Percentiles rank a stretch among this genome's conserved stretches.
Conservation (phyloP, 2,329 filamentous ascomycete species). For the Fusarium pininemorale region DNA sequence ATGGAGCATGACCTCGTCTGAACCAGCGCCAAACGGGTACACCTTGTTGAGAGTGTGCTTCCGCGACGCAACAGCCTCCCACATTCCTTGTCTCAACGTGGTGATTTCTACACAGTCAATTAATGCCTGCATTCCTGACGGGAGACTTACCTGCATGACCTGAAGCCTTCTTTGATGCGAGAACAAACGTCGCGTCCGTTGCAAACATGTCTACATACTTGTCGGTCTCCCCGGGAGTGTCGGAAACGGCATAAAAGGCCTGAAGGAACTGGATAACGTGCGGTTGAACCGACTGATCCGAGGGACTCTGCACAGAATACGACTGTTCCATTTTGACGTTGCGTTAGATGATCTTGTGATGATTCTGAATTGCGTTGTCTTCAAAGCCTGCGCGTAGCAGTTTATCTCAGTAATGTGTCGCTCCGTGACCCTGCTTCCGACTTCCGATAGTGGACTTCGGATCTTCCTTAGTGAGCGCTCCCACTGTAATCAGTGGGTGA, state of each 20-base stretch:
- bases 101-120: slow-evolving; percentile 25
- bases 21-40: slow-evolving; percentile 16
- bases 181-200: slow-evolving; percentile 18
- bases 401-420: neutral
- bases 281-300: slow-evolving; percentile 19
- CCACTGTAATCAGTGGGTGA: neutral
- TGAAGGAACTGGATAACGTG: slow-evolving; percentile 24
- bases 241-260: slow-evolving; percentile 20
- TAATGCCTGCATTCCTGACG: rapidly evolving
- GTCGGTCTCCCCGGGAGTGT: slow-evolving; percentile 25
- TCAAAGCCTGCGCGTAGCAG: neutral
- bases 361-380: neutral
- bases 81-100: slow-evolving; percentile 25
- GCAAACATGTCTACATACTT: slow-evolving; percentile 30
- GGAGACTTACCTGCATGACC: slow-evolving; percentile 6
- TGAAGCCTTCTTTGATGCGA: slow-evolving; percentile 25
- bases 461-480: neutral
- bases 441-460: slow-evolving; percentile 22
- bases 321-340: slow-evolving; percentile 15
- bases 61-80: slow-evolving; percentile 30
- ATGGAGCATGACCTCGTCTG: slow-evolving; percentile 29
- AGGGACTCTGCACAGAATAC: slow-evolving; percentile 23
- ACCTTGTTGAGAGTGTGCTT: slow-evolving; percentile 27
- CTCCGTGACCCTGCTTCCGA: slow-evolving; percentile 24
- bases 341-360: neutral